These are phyloP conservation scores for Athelia psychrophila DNA, from an alignment of 1,284 basidiomycete genomes.

Conservation along the genomic window DNA sequence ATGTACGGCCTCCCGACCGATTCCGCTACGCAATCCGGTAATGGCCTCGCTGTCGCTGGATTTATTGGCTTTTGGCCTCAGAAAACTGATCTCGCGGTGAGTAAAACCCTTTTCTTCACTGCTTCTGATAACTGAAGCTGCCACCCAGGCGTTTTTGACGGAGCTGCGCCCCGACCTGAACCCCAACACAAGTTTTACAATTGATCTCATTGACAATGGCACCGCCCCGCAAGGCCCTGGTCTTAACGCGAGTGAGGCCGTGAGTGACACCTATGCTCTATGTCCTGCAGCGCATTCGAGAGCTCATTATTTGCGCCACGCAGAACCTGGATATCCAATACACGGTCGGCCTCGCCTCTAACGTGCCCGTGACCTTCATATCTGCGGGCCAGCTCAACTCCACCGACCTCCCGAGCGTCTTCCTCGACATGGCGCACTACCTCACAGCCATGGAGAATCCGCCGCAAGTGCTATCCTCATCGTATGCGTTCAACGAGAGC, in stretches of 20 bases:
- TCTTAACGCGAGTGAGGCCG: conserved; percentile 34
- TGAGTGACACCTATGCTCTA: neutral
- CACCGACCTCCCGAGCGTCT: conserved; percentile 19
- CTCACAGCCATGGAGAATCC: conserved; percentile 12
- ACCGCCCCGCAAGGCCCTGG: conserved; percentile 35
- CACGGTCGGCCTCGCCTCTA: conserved; percentile 25
- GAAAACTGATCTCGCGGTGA: conserved; percentile 13
- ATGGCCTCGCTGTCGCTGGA: conserved; percentile 27
- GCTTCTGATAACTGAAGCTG: neutral
- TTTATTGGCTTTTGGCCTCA: conserved; percentile 25
- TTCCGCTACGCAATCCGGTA: conserved; percentile 23
- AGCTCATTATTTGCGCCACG: conserved; percentile 7
- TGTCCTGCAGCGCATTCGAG: neutral
- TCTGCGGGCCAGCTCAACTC: conserved; percentile 16
- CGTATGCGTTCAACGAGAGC: conserved; percentile 28
- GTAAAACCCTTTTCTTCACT: neutral
- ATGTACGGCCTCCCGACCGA: conserved; percentile 30
- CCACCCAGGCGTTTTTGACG: conserved; percentile 33
- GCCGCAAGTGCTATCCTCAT: conserved; percentile 33
- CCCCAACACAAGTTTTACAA: conserved; percentile 14
- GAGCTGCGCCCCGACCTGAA: conserved; percentile 16
- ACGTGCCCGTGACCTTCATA: conserved; percentile 22
- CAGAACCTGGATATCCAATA: conserved; percentile 25
- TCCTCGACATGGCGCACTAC: conserved; percentile 37
- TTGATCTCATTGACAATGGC: conserved; percentile 41